These are phyloP conservation scores for Cardiospermum halicacabum DNA, from an alignment of 345 rosid species.

Conservation along the genomic window DNA sequence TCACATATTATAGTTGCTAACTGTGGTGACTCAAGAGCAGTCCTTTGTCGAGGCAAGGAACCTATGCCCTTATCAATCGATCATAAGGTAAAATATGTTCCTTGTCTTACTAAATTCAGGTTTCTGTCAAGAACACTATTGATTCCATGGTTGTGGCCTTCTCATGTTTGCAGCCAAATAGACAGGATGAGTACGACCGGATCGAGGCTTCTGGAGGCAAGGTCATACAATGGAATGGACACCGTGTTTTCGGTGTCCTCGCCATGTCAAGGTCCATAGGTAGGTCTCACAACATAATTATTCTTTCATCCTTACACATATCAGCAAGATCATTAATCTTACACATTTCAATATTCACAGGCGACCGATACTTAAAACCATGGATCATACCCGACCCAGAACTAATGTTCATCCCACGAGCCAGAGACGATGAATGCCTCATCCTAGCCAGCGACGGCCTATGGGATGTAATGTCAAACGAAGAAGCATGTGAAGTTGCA, in stretches of 20 bases:
- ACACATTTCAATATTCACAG: slow-evolving; percentile 26
- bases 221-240: slow-evolving; percentile 92
- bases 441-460: slow-evolving; percentile 70
- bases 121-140: not conserved
- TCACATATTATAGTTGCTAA: slow-evolving; percentile 86
- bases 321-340: too few species aligned
- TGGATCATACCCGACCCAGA: slow-evolving; percentile 77
- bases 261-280: slow-evolving; percentile 98
- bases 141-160: not conserved
- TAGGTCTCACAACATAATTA: slow-evolving; percentile 27
- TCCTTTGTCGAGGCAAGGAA: slow-evolving; percentile 82
- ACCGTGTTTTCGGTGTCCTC: slow-evolving; percentile 91
- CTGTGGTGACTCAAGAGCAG: slow-evolving; percentile 96
- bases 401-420: slow-evolving; percentile 54
- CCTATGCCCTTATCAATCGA: slow-evolving; percentile 71
- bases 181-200: slow-evolving; percentile 80
- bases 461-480: slow-evolving; percentile 72
- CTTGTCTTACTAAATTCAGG: not conserved
- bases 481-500: slow-evolving; percentile 69
- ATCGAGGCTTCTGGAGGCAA: slow-evolving; percentile 92
- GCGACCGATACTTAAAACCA: slow-evolving; percentile 71
- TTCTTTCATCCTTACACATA: not conserved
- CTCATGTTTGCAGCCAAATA: slow-evolving; percentile 53
- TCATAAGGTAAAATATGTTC: slow-evolving; percentile 60
- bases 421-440: slow-evolving; percentile 66